A percentile compares a stretch with the other conserved stretches of the same genome.
phyloP scores from a whole-genome alignment of 306 rosid species.

The Cicer judaicum region DNA sequence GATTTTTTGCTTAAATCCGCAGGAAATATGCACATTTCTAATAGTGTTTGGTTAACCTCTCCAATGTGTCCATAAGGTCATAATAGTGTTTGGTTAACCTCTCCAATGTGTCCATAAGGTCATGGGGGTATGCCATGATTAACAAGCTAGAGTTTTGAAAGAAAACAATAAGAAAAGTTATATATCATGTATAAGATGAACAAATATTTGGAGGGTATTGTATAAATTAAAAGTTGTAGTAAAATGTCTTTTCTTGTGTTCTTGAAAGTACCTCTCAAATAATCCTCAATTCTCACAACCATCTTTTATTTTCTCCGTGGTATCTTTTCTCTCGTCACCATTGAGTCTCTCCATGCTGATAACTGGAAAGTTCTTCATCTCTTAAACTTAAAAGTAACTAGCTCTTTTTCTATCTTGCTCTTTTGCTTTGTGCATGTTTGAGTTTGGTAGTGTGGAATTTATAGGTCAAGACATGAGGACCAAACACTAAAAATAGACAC shows the following conservation, averaged over 20 bases:
- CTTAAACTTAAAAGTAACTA: slow-evolving; percentile 13
- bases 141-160: slow-evolving; percentile 55
- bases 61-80: too few relatives aligned
- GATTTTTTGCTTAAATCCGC: too few relatives aligned
- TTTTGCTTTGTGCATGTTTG: slow-evolving; percentile 21
- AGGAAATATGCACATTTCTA: too few relatives aligned
- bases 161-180: neutral
- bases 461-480: slow-evolving; percentile 12
- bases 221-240: too few relatives aligned
- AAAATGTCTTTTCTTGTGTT: too few relatives aligned
- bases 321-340: slow-evolving; percentile 63
- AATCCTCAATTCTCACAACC: slow-evolving; percentile 91
- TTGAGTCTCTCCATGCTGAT: slow-evolving; percentile 70
- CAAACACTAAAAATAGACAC: neutral
- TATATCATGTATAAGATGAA: neutral
- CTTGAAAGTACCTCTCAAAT: too few relatives aligned
- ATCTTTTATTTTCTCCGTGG: slow-evolving; percentile 70
- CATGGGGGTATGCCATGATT: slow-evolving; percentile 69
- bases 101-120: slow-evolving; percentile 79
- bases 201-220: neutral
- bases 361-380: slow-evolving; percentile 75
- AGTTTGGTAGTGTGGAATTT: slow-evolving; percentile 41
- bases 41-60: too few relatives aligned
- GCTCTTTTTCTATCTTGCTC: neutral
- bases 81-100: slow-evolving; percentile 74